phyloP scores from a whole-genome alignment of 208 protist genomes.

The Vickermania ingenoplastis region DNA sequence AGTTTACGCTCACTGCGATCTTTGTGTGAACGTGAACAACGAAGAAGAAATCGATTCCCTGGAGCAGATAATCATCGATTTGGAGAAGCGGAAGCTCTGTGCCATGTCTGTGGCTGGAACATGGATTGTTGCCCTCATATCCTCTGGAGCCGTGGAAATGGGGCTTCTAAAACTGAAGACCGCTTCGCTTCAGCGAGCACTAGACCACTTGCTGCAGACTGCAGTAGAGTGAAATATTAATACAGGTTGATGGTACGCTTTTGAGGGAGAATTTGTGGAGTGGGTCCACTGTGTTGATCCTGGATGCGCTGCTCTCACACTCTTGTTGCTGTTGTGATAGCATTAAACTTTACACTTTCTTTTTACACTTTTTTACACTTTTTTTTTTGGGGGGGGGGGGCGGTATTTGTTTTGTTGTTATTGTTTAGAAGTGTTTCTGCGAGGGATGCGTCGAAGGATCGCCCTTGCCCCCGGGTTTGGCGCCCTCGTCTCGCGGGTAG shows the following conservation, averaged over 20 bases:
- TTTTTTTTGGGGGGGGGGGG: too few relatives aligned
- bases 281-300: slow-evolving; percentile 4
- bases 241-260: too few relatives aligned
- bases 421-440: too few relatives aligned
- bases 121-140: slow-evolving; percentile 45
- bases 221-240: slow-evolving; percentile 21
- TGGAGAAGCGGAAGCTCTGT: slow-evolving; percentile 55
- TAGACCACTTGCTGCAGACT: slow-evolving; percentile 49
- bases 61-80: slow-evolving; percentile 63
- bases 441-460: too few relatives aligned
- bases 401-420: too few relatives aligned
- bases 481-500: too few relatives aligned
- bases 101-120: slow-evolving; percentile 60
- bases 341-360: too few relatives aligned
- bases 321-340: too few relatives aligned
- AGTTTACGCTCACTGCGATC: slow-evolving; percentile 42
- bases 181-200: slow-evolving; percentile 42
- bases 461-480: too few relatives aligned
- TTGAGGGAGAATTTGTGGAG: neutral
- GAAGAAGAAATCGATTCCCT: slow-evolving; percentile 51
- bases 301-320: too few relatives aligned
- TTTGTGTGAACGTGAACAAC: slow-evolving; percentile 47
- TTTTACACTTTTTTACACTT: too few relatives aligned
- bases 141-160: slow-evolving; percentile 33
- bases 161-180: slow-evolving; percentile 78